Base-by-base conservation (phyloP, 495 filamentous ascomycete species). In the Aspergillus baeticus region DNA sequence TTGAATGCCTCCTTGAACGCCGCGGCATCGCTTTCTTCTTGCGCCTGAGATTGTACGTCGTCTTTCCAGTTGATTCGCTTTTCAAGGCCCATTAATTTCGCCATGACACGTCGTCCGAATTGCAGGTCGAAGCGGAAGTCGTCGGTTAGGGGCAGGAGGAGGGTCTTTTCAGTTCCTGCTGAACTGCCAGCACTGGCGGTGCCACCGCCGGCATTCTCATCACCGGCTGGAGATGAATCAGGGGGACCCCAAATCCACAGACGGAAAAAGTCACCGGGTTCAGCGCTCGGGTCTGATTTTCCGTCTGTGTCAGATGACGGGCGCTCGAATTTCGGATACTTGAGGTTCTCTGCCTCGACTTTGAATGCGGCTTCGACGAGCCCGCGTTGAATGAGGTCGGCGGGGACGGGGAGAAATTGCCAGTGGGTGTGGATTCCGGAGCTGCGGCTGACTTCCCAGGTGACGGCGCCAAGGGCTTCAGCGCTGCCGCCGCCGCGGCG, bases 391-490 rank as follows among this genome's bases (percentile, higher is more conserved):
- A 96, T 77, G 20, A 89, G 69, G 10, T 85, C 78, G 0, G 77
- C 65, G 0, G 87, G 80, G 1, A 96, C 79, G 2, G 94, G 93
- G 29, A 97, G 77, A 63, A 95, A 93, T 75, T 98, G 94, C 94
- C 93, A 97, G 64, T 96, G 94, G 0, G 82, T 78, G 66, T 98
- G 94, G 49, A 97, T 86, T 20, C 91, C 90, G 10, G 78, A 77
- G 2, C 73, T 75, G 15, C 91, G 84, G 63, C 84, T 90, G 59
- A 98, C 87, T 72, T 97, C 93, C 81, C 91, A 98, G 0, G 91
- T 93, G 3, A 98, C 89, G 8, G 88, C 81, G 23, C 92, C 92
- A 3, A 96, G 77, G 64, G 77, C 69, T 29, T 3, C 26, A 29
- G 26, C 26, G 26, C 26, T 8, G 58, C 75, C 72, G 58, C 75